phyloP scores from a whole-genome alignment of 2,329 filamentous ascomycete genomes.

The Sporothrix dimorphospora region DNA sequence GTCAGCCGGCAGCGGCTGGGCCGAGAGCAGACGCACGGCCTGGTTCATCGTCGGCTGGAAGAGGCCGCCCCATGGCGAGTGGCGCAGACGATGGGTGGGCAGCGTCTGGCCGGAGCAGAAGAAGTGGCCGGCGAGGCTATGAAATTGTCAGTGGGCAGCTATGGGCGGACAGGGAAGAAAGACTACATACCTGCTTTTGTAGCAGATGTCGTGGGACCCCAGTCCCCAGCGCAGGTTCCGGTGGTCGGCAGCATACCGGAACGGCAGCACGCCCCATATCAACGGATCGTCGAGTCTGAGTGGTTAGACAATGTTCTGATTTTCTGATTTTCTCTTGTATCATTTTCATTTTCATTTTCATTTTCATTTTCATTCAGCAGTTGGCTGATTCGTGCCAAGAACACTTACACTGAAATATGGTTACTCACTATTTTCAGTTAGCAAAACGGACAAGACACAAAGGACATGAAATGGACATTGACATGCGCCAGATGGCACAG shows the following conservation, averaged over 20 bases:
- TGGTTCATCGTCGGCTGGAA: conserved; percentile 89
- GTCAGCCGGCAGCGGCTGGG: conserved; percentile 44
- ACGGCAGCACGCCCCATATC: conserved; percentile 86
- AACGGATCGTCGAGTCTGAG: conserved; percentile 87
- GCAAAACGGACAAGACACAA: not conserved
- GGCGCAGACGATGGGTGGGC: conserved; percentile 78
- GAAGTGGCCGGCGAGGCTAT: conserved; percentile 71
- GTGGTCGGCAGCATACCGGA: conserved; percentile 71
- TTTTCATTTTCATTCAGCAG: not conserved
- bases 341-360: too few relatives aligned
- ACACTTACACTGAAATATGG: conserved; percentile 82
- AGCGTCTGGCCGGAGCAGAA: conserved; percentile 89
- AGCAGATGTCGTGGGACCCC: conserved; percentile 94
- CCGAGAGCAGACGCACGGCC: conserved; percentile 80
- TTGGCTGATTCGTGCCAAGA: not conserved
- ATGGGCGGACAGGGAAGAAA: not conserved
- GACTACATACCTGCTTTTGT: conserved; percentile 71
- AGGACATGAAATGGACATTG: not conserved
- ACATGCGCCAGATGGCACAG: conserved; percentile 23
- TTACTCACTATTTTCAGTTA: conserved; percentile 67
- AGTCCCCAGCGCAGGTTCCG: conserved; percentile 84
- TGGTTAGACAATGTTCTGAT: not conserved
- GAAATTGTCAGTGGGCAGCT: not conserved
- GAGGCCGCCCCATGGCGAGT: conserved; percentile 80
- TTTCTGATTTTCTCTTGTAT: not conserved